phyloP scores from a whole-genome alignment of 345 rosid genomes.

The Arabis hirsuta region DNA sequence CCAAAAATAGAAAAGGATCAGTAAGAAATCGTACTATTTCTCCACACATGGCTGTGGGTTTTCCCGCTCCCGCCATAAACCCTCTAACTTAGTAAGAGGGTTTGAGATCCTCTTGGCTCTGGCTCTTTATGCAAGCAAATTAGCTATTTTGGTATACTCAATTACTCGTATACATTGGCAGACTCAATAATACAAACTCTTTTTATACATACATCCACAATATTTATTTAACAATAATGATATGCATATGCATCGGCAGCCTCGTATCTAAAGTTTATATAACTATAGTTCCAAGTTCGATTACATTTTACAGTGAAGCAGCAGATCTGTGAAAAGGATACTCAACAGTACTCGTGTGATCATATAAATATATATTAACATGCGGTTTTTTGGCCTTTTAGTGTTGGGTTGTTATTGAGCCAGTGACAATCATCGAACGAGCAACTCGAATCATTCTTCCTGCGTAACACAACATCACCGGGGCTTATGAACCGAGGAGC shows the following conservation, averaged over 20 bases:
- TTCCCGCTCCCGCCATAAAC: constrained; percentile 38
- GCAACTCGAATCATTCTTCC: constrained; percentile 47
- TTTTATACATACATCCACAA: background rate
- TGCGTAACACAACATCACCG: constrained; percentile 51
- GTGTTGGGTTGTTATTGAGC: constrained; percentile 57
- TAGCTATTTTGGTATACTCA: too few species aligned
- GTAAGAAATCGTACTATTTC: constrained; percentile 60
- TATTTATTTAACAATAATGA: background rate
- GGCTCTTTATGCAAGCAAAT: too few species aligned
- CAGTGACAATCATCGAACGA: constrained; percentile 81
- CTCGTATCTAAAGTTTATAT: background rate
- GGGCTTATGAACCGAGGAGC: constrained; percentile 60
- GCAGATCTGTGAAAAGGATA: background rate
- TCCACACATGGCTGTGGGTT: constrained; percentile 84
- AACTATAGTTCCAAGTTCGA: background rate
- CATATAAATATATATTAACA: constrained; percentile 25
- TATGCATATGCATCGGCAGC: background rate
- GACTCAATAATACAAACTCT: background rate
- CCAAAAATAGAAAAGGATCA: background rate
- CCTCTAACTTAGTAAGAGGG: background rate
- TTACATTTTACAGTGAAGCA: constrained; percentile 8
- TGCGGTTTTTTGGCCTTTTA: constrained; percentile 30
- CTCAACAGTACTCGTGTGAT: background rate
- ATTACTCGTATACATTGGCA: too few species aligned
- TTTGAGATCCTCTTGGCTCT: background rate